phyloP scores from a whole-genome alignment of 139 green algal genomes.

The Closterium sp. region DNA sequence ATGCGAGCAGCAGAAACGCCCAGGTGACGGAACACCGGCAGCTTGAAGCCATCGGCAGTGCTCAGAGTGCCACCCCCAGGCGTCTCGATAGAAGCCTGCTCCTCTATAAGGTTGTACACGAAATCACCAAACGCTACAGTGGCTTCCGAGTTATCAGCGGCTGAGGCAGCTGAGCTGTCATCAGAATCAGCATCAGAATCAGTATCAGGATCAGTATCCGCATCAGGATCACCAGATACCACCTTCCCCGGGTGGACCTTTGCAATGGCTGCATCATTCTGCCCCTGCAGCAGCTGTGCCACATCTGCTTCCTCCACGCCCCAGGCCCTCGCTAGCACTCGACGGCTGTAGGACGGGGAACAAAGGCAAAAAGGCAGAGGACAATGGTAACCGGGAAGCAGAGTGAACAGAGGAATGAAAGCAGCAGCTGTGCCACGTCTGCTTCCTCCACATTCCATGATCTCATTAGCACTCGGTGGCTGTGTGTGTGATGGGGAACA shows the following conservation, averaged over 20 bases:
- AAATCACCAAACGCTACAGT: constrained; percentile 32
- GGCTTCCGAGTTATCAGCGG: background rate
- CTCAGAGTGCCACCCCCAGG: background rate
- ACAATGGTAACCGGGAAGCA: no score
- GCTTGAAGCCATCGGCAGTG: constrained; percentile 9
- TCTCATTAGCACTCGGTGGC: background rate
- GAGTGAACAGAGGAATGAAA: no score
- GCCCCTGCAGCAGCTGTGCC: constrained; percentile 16
- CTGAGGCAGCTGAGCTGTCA: no score
- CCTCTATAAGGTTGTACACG: background rate
- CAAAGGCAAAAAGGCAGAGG: no score
- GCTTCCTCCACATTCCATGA: constrained; percentile 33
- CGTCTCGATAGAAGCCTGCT: background rate
- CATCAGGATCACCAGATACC: no score
- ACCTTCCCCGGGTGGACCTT: constrained; percentile 9
- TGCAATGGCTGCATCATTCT: constrained; percentile 22
- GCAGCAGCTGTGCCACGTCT: constrained; percentile 17
- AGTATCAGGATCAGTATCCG: no score
- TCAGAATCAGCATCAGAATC: no score
- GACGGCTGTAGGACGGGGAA: background rate
- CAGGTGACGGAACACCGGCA: constrained; percentile 9
- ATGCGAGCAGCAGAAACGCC: background rate
- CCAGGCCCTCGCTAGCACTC: constrained; percentile 24
- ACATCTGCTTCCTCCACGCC: constrained; percentile 30
- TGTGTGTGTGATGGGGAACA: background rate